Conservation (phyloP, 371 early-diverging fungal genomes). For the Actinomucor elegans region DNA sequence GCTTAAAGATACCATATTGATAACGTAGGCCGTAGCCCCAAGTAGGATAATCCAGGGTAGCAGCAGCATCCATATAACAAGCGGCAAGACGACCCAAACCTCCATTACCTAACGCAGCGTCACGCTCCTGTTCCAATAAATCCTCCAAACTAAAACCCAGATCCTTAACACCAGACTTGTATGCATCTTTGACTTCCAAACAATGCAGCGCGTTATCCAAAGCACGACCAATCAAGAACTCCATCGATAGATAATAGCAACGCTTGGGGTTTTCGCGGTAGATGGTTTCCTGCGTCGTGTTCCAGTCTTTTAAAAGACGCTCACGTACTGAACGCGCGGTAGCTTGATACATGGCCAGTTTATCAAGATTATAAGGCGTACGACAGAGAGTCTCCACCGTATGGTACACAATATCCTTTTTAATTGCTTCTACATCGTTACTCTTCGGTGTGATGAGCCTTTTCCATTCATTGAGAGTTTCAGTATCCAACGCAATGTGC, state of each 20-base stretch:
- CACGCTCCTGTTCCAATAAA: constrained; percentile 84
- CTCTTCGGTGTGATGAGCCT: constrained; percentile 7
- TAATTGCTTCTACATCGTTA: constrained; percentile 12
- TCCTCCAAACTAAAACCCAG: constrained; percentile 91
- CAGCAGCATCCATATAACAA: constrained; percentile 90
- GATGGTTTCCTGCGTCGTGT: constrained; percentile 72
- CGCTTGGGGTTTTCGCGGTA: constrained; percentile 73
- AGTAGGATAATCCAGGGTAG: constrained; percentile 85
- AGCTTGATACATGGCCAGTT: constrained; percentile 84
- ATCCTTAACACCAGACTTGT: constrained; percentile 59
- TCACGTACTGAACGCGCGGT: constrained; percentile 85
- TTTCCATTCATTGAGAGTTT: constrained; percentile 17
- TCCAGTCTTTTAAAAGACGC: constrained; percentile 85
- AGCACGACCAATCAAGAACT: constrained; percentile 91
- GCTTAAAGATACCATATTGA: constrained; percentile 95
- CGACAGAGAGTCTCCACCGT: constrained; percentile 80
- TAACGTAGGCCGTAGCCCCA: constrained; percentile 90
- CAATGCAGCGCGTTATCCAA: constrained; percentile 91
- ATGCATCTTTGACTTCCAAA: constrained; percentile 73
- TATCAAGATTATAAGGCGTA: constrained; percentile 78
- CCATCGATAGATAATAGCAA: constrained; percentile 92
- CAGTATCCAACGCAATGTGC: constrained; percentile 10
- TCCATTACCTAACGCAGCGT: constrained; percentile 94
- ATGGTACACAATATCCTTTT: constrained; percentile 67
- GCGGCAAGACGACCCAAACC: constrained; percentile 91